Percentiles rank a stretch among this genome's conserved stretches.
These are phyloP conservation scores for Talaromyces sp. DNA, from an alignment of 2,329 filamentous ascomycete genomes.

Conservation along the genomic window DNA sequence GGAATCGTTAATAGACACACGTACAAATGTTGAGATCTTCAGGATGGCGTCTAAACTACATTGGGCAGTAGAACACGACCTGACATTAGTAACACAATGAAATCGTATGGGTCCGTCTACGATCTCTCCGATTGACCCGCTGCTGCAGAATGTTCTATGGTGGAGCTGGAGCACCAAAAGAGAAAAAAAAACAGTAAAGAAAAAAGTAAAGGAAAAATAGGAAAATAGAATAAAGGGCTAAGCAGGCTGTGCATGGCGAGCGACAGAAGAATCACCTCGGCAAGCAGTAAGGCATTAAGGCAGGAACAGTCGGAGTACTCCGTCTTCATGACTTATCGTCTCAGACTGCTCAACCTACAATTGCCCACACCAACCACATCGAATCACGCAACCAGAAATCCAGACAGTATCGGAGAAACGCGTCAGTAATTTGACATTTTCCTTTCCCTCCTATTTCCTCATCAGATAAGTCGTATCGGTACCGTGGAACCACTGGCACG, in stretches of 20 bases:
- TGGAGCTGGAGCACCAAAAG: background rate
- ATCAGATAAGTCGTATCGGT: background rate
- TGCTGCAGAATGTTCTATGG: background rate
- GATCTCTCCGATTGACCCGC: background rate
- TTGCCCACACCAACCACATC: background rate
- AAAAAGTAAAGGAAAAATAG: no score
- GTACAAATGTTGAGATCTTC: background rate
- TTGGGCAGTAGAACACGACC: background rate
- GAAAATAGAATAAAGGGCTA: no score
- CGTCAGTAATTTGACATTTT: background rate
- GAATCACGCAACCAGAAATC: background rate
- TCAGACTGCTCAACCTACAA: background rate
- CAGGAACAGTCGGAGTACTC: background rate
- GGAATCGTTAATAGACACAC: background rate
- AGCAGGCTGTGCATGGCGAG: background rate
- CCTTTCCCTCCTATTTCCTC: background rate
- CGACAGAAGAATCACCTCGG: background rate
- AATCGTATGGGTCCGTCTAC: background rate
- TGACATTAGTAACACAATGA: background rate
- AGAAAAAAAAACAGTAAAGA: no score
- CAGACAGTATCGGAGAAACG: no score
- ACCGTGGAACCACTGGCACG: background rate
- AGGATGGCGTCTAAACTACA: background rate
- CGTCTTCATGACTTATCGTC: background rate
- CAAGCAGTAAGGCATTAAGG: background rate